Conservation (phyloP, 768 basidiomycete genomes). For the Epithele typhae region DNA sequence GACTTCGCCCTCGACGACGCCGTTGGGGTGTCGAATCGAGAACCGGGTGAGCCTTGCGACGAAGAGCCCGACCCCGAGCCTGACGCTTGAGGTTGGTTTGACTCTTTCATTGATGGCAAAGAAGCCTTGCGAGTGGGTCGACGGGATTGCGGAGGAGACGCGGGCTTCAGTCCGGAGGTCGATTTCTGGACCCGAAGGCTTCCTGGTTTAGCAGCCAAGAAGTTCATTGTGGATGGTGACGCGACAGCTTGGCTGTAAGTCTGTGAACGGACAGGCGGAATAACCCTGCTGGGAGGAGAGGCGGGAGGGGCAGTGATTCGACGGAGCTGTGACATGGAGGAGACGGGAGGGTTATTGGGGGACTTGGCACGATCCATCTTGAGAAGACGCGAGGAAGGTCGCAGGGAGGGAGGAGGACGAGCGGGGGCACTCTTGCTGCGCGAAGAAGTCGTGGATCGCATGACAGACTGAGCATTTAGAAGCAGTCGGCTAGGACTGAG, state of each 20-base stretch:
- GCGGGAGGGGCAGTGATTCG: conserved; percentile 67
- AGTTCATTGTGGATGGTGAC: conserved; percentile 44
- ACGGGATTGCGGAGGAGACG: conserved; percentile 59
- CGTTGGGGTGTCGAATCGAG: conserved; percentile 74
- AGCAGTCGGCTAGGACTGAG: conserved; percentile 75
- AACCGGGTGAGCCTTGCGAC: conserved; percentile 32
- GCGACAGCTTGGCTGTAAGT: conserved; percentile 54
- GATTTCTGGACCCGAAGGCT: conserved; percentile 83
- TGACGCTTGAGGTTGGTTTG: conserved; percentile 47
- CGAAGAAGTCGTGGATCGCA: conserved; percentile 22
- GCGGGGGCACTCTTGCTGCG: conserved; percentile 62
- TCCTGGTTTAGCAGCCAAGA: conserved; percentile 65
- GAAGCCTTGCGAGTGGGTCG: conserved; percentile 75
- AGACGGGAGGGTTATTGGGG: conserved; percentile 61
- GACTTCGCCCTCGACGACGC: conserved; percentile 77
- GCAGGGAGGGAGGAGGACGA: conserved; percentile 38
- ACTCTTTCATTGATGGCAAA: conserved; percentile 67
- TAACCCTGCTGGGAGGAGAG: conserved; percentile 49
- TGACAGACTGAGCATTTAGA: conserved; percentile 38
- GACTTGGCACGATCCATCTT: conserved; percentile 69
- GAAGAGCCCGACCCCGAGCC: conserved; percentile 42
- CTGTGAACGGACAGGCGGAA: conserved; percentile 47
- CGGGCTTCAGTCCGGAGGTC: conserved; percentile 74
- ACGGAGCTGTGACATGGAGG: conserved; percentile 66
- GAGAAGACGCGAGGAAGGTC: conserved; percentile 63